These are phyloP conservation scores for Lasiosphaeria ovina DNA, from an alignment of 495 filamentous ascomycete genomes.

Conservation along the genomic window DNA sequence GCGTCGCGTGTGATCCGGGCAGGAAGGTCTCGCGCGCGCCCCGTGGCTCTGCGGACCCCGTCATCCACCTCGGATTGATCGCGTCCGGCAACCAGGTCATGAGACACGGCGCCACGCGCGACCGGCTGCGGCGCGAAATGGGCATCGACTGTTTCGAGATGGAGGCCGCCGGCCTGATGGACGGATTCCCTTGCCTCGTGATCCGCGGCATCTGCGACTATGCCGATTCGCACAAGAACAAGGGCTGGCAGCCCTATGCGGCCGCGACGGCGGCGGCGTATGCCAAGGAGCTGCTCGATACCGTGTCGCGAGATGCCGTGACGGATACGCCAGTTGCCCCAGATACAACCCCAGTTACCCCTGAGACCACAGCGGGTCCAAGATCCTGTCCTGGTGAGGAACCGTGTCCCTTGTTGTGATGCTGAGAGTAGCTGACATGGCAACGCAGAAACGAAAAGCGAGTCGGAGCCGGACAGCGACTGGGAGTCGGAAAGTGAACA, in stretches of 20 bases:
- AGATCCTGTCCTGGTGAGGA: too few species aligned
- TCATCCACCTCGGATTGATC: slow-evolving; percentile 28
- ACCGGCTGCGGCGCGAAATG: slow-evolving; percentile 1
- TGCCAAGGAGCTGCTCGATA: slow-evolving; percentile 15
- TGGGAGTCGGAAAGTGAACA: too few species aligned
- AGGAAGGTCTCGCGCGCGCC: background rate
- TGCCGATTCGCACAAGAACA: slow-evolving; percentile 40
- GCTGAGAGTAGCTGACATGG: too few species aligned
- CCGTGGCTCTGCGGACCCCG: background rate
- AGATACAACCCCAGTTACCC: too few species aligned
- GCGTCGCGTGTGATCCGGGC: background rate
- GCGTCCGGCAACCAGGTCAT: slow-evolving; percentile 30
- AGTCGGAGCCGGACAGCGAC: too few species aligned
- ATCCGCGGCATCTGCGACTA: slow-evolving; percentile 45
- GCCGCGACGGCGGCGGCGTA: slow-evolving; percentile 24
- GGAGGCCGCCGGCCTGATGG: slow-evolving; percentile 22
- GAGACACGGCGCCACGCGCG: slow-evolving; percentile 12
- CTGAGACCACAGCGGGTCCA: too few species aligned
- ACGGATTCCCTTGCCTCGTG: slow-evolving; percentile 28
- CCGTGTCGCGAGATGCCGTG: too few species aligned
- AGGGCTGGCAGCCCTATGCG: slow-evolving; percentile 26
- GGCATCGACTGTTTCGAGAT: slow-evolving; percentile 30
- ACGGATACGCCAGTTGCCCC: too few species aligned
- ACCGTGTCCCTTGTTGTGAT: too few species aligned
- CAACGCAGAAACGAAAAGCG: too few species aligned